Base-by-base conservation (phyloP, 2,329 filamentous ascomycete species). In the Monascus ruber region DNA sequence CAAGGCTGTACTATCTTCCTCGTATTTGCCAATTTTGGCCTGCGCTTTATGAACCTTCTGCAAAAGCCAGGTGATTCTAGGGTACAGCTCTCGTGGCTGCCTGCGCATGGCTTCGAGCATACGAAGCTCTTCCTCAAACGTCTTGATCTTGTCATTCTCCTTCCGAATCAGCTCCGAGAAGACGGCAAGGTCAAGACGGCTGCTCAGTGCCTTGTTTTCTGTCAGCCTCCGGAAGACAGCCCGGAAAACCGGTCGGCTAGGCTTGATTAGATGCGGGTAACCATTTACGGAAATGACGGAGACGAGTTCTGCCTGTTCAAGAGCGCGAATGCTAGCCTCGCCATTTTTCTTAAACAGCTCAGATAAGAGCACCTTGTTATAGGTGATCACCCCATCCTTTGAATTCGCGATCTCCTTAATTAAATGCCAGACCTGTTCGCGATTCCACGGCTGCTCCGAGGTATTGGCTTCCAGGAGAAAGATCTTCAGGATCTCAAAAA, bases 401-500 rank as follows among this genome's bases (percentile, higher is more conserved):
- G 76, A 67, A n/a, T 73, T 60, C 0, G 85, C 81, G 9, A 98
- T 77, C 26, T 76, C 70, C 55, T 84, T 88, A 61, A 96, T 81
- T 2, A 98, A 66, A 43, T 82, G 74, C 91, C 91, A 96, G 0
- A 86, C 89, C 66, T 96, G 91, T 54, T 91, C 81, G 4, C 78
- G 70, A 0, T 80, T 84, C 84, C 86, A 96, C 39, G 75, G 74
- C 26, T 74, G 74, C 32, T 71, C 66, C 2, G 69, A 65, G 37
- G 74, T 74, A 34, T 78, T 76, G 24, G 64, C 58, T 33, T 70
- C 54, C 3, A 93, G 69, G 26, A 98, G 76, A 65, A 88, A 96
- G 72, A 95, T 87, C 55, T 94, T 94, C 44, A 94, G 68, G 35
- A 96, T 88, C 55, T 96, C 91, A 0, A 84, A 85, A 1, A 87